Evolutionary conservation across 1,139 yeast species (phyloP), one percentile per base, ranked within the genome.

Genomic region (Yamadazyma triangularis): DNA sequence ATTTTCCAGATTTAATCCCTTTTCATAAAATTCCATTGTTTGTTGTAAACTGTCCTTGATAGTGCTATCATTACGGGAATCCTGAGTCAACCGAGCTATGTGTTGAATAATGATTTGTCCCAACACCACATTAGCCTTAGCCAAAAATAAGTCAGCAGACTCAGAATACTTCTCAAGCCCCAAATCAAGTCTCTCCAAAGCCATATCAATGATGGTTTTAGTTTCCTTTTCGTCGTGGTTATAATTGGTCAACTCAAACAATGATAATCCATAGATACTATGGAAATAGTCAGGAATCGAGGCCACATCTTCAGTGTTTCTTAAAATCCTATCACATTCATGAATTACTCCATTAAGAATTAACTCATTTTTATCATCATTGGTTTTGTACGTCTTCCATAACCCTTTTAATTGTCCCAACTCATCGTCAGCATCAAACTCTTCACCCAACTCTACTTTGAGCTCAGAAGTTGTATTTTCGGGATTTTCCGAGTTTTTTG

Each of bases 311-410:
- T 53, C 48, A 3, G 47, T 35, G 45, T 69, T 65, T 45, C 95
- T 69, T 43, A 87, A 64, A 25, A 87, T 53, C 28, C 95, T 62
- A 49, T 89, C 96, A 58, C 96, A 84, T 54, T 91, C 97, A 48
- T 91, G 96, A 13, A 91, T 75, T 4, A 91, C 72, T 18, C 96
- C 97, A 47, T 88, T 84, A 31, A 88, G 60, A 24, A 87, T 73
- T 40, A 71, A 60, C 51, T 73, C 87, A 41, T 72, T 74, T 30
- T 76, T 79, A 3, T 81, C 68, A n/a, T n/a, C n/a, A n/a, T n/a
- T n/a, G 27, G 64, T 48, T 28, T 53, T 47, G 53, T 73, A 82
- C 2, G 83, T 76, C 19, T 59, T 59, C 83, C 86, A 88, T 27
- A 87, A 64, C 4, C 84, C 93, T 40, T 59, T 60, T 34, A 88